Base-by-base conservation (phyloP, 2,329 filamentous ascomycete species). In the Hysterium pulicare region DNA sequence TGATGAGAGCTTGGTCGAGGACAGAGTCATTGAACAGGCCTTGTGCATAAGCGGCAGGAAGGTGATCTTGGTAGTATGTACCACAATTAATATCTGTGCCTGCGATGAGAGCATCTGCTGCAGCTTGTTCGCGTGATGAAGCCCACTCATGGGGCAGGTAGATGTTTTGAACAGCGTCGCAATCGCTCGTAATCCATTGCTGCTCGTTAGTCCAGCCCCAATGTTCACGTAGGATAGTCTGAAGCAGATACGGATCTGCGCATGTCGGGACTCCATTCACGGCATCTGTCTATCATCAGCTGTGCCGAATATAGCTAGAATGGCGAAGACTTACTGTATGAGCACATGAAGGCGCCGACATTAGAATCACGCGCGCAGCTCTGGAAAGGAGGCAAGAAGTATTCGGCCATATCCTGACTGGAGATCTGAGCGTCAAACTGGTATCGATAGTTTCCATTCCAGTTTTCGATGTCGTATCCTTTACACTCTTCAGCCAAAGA, bases 241-340 rank as follows among this genome's bases (percentile, higher is more conserved):
- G 72, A 26, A 86, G 70, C 1, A 87, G 71, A 49, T 81, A 87
- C 0, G 71, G 68, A 49, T 79, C 78, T 0, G 81, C 79, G 50
- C 83, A 87, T 2, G 80, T 74, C 0, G 83, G 83, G 0, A 81
- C 72, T 0, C 83, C 83, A 43, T 87, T 84, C 31, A 87, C 71
- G 0, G 80, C 68, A 48, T 85, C 84, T 34, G 19, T 5, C 10
- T 7, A 16, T 34, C 15, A 17, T 34, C 19, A 34, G 33, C n/a
- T 34, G 5, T 34, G n/a, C 5, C 15, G 13, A 16, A 34, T 10
- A 17, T 16, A 17, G 3, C 15, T 5, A 34, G 38, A 40, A 34
- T 24, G 10, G 15, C 11, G 28, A 17, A 22, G 10, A 82, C 79
- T 82, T 82, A 49, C 83, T 69, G 24, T 80, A 82, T 13, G 71